Conservation (phyloP, 106 monocot genomes). For the Dendrobium catenatum region DNA sequence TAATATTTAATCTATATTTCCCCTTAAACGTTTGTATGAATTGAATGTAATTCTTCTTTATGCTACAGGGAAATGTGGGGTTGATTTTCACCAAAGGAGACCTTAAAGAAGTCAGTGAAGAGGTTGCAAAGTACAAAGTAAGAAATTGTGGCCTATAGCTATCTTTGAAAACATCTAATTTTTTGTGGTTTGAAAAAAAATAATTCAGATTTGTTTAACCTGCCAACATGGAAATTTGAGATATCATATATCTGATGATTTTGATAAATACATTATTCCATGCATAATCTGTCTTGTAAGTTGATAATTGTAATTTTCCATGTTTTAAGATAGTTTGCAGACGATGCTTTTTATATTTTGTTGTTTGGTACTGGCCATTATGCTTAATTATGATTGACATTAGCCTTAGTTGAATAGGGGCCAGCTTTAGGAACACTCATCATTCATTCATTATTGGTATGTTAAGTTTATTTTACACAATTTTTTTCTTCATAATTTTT, state of each 20-base stretch:
- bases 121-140: slow-evolving; percentile 83
- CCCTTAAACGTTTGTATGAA: background rate
- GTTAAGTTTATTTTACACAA: too few species aligned
- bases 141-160: background rate
- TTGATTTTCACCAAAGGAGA: slow-evolving; percentile 90
- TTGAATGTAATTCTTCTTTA: background rate
- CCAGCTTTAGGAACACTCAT: too few species aligned
- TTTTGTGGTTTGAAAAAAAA: background rate
- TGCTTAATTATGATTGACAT: too few species aligned
- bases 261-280: too few species aligned
- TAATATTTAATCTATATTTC: background rate
- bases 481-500: too few species aligned
- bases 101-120: slow-evolving; percentile 88
- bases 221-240: background rate
- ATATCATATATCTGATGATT: too few species aligned
- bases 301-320: too few species aligned
- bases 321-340: too few species aligned
- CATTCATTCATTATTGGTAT: background rate
- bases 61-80: slow-evolving; percentile 70
- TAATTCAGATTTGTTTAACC: background rate
- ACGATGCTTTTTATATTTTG: too few species aligned
- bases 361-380: too few species aligned
- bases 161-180: background rate
- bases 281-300: too few species aligned
- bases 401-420: too few species aligned